A percentile compares a stretch with the other conserved stretches of the same genome.
These are phyloP conservation scores for Astrothelium macrocarpum DNA, from an alignment of 495 filamentous ascomycete species.

Conservation along the genomic window DNA sequence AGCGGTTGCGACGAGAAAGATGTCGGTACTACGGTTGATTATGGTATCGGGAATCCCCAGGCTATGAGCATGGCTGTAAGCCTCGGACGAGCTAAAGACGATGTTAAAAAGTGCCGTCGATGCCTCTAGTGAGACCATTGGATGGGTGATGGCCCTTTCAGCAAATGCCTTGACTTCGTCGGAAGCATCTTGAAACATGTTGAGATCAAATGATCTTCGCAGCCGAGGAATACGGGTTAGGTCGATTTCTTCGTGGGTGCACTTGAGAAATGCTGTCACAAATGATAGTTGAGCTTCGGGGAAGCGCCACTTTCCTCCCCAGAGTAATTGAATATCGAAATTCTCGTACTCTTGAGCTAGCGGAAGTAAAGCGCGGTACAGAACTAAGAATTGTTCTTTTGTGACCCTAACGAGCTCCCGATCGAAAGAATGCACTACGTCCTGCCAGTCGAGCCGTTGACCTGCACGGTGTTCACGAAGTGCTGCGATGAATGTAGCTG, in stretches of 20 bases:
- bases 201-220: slow-evolving; percentile 61
- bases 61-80: slow-evolving; percentile 32
- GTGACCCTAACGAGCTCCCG: slow-evolving; percentile 65
- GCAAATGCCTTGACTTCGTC: slow-evolving; percentile 61
- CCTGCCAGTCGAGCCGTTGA: slow-evolving; percentile 65
- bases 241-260: slow-evolving; percentile 64
- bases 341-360: slow-evolving; percentile 51
- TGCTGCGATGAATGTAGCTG: slow-evolving; percentile 62
- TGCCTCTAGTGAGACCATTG: slow-evolving; percentile 79
- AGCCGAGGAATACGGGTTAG: slow-evolving; percentile 72
- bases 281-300: slow-evolving; percentile 83
- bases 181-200: slow-evolving; percentile 65
- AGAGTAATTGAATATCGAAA: slow-evolving; percentile 73
- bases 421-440: slow-evolving; percentile 75
- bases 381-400: slow-evolving; percentile 63
- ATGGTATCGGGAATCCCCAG: slow-evolving; percentile 48
- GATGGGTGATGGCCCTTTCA: slow-evolving; percentile 67
- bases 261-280: slow-evolving; percentile 65
- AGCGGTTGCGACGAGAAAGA: slow-evolving; percentile 72
- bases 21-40: slow-evolving; percentile 57
- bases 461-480: slow-evolving; percentile 46
- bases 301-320: slow-evolving; percentile 85
- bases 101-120: slow-evolving; percentile 50
- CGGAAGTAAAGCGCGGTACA: slow-evolving; percentile 67
- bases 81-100: slow-evolving; percentile 40